These are phyloP conservation scores for Pterulicium gracile DNA, from an alignment of 1,284 basidiomycete genomes.

Conservation along the genomic window DNA sequence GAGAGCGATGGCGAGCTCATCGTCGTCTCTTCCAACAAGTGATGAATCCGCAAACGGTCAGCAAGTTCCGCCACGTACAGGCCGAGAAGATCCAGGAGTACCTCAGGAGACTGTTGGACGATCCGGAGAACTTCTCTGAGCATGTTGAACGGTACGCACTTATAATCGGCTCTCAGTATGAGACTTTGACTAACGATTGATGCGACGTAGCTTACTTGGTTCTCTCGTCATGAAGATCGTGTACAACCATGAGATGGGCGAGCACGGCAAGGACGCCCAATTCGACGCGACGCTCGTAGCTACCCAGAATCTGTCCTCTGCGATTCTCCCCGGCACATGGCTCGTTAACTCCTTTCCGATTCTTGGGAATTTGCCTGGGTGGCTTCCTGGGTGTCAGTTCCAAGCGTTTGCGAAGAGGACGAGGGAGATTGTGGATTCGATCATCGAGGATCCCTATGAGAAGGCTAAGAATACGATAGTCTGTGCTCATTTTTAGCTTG, in stretches of 20 bases:
- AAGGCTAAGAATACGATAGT: no score
- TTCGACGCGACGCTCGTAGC: conserved; percentile 10
- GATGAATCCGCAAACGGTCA: conserved; percentile 3
- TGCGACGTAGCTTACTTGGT: no score
- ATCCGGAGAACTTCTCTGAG: conserved; percentile 5
- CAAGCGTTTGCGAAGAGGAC: no score
- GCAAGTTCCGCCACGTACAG: neutral
- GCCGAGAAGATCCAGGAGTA: neutral
- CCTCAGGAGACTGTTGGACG: conserved; percentile 4
- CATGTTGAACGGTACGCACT: conserved; percentile 6
- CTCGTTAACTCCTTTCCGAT: conserved; percentile 10
- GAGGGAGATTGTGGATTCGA: no score
- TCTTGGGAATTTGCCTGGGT: conserved; percentile 16
- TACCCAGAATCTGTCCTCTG: conserved; percentile 9
- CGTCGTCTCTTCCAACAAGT: conserved; percentile 10
- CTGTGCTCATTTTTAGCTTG: no score
- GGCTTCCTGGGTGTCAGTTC: conserved; percentile 22
- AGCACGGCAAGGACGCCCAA: conserved; percentile 10
- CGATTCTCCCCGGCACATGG: conserved; percentile 12
- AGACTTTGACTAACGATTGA: no score
- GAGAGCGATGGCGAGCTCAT: neutral
- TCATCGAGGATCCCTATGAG: no score
- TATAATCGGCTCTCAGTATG: no score
- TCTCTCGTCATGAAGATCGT: conserved; percentile 9
- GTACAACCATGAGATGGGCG: neutral